Conservation (phyloP, 1,139 yeast genomes). For the Geotrichum europaeum region DNA sequence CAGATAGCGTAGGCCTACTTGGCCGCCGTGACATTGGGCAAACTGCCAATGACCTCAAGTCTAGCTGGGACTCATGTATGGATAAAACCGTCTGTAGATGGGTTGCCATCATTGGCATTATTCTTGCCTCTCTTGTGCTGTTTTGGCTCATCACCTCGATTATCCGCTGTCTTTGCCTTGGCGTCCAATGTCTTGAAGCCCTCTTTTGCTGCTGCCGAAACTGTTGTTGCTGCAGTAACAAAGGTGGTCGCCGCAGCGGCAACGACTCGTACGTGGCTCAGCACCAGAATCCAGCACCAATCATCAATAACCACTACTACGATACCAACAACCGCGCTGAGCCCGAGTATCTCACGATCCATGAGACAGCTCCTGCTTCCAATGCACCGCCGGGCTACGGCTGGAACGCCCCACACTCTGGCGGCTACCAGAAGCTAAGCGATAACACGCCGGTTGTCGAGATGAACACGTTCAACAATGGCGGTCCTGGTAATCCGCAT, state of each 20-base stretch:
- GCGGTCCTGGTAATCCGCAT: not conserved
- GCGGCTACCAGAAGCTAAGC: slow-evolving; percentile 11
- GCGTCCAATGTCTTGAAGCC: slow-evolving; percentile 37
- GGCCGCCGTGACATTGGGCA: not conserved
- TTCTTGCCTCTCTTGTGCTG: slow-evolving; percentile 41
- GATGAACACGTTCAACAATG: slow-evolving; percentile 6
- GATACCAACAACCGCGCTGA: not conserved
- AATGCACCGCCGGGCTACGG: not conserved
- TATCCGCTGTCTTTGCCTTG: slow-evolving; percentile 39
- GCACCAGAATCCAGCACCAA: not conserved
- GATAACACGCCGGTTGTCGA: slow-evolving; percentile 3
- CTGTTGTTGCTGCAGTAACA: slow-evolving; percentile 10
- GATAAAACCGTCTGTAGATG: slow-evolving; percentile 67
- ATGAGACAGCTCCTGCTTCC: not conserved
- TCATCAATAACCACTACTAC: slow-evolving; percentile 9
- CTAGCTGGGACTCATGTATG: slow-evolving; percentile 72
- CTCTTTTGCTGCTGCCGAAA: slow-evolving; percentile 39
- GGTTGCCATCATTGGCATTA: slow-evolving; percentile 70
- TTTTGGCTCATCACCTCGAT: slow-evolving; percentile 40
- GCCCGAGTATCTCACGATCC: slow-evolving; percentile 1
- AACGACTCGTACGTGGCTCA: slow-evolving; percentile 5
- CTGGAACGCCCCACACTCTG: not conserved
- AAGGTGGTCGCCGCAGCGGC: not conserved
- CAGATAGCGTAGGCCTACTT: not conserved
- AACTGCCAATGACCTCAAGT: not conserved